Base-by-base conservation (phyloP, 306 rosid species). In the Casuarina equisetifolia region DNA sequence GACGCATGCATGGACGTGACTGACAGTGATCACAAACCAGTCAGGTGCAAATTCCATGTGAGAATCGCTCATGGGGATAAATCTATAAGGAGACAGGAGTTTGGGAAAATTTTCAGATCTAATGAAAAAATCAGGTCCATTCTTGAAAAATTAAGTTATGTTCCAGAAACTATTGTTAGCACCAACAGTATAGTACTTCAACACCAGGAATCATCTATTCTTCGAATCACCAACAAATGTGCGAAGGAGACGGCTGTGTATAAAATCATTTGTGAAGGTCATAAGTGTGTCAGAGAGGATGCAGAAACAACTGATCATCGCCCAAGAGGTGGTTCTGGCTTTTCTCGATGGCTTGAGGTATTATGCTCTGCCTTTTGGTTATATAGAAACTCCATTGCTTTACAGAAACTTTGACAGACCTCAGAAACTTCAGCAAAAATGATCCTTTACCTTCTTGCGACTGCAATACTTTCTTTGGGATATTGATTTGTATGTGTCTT, bases 321-420 rank as follows among this genome's bases (percentile, higher is more conserved):
- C 67, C 88, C 97, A 55, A 86, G 93, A 86, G 92, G 88, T 48
- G 97, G 93, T 70, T 86, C 85, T 20, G 99, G 97, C 72, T 86
- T 96, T 84, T 98, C 99, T 64, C 83, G 97, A 88, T 96, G 98
- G 98, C 97, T 96, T 66, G 98, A 96, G 99, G 99, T 96, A 91
- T 35, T 43, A 3, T 77, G 54, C 63, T 66, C 32, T 69, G 70
- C 54, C 55, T 38, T 79, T 74, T 16, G 71, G 17, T 42, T 17
- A 7, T 32, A 67, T 67, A 42, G 42, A 61, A 9, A 35, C 35
- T 61, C 6, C n/a, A 61, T 16, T 61, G 43, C 43, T 12, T 61
- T 32, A 4, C 20, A 4, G 32, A n/a, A n/a, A 16, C 59, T 6
- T 7, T 5, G 16, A 7, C 15, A 1, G 17, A 52, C n/a, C 6